A percentile compares a stretch with the other conserved stretches of the same genome.
These are phyloP conservation scores for Solanum hybrid DNA, from an alignment of 305 asterid species.

Conservation along the genomic window DNA sequence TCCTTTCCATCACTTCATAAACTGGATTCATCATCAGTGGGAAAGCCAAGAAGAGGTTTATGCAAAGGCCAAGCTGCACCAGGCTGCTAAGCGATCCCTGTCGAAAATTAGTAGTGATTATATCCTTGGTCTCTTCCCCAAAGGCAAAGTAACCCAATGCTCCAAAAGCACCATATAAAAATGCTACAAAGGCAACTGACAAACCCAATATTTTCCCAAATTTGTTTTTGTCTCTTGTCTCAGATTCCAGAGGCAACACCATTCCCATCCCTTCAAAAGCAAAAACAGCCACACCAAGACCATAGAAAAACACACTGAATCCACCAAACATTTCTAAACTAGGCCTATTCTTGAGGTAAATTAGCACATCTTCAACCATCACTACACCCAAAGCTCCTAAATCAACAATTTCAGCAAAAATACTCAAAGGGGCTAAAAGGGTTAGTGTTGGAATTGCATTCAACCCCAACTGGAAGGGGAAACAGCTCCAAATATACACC, in stretches of 20 bases:
- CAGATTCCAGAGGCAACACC: constrained; percentile 33
- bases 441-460: constrained; percentile 27
- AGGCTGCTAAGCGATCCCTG: constrained; percentile 14
- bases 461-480: constrained; percentile 30
- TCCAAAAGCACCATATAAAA: constrained; percentile 15
- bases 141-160: constrained; percentile 12
- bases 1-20: constrained; percentile 31
- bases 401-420: constrained; percentile 31
- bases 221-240: constrained; percentile 18
- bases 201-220: constrained; percentile 12
- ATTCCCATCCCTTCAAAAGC: constrained; percentile 38
- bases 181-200: constrained; percentile 6
- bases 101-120: constrained; percentile 12
- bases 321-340: constrained; percentile 24
- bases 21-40: constrained; percentile 39
- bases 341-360: constrained; percentile 19
- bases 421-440: constrained; percentile 36
- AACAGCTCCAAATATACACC: constrained; percentile 26
- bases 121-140: constrained; percentile 14
- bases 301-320: constrained; percentile 19
- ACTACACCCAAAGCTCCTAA: constrained; percentile 32
- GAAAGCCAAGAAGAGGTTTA: constrained; percentile 23
- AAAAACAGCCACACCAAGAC: constrained; percentile 31
- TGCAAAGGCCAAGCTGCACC: constrained; percentile 26
- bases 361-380: constrained; percentile 30